These are phyloP conservation scores for Immersiporthe knoxdaviesiana DNA, from an alignment of 2,329 filamentous ascomycete genomes.

Conservation along the genomic window DNA sequence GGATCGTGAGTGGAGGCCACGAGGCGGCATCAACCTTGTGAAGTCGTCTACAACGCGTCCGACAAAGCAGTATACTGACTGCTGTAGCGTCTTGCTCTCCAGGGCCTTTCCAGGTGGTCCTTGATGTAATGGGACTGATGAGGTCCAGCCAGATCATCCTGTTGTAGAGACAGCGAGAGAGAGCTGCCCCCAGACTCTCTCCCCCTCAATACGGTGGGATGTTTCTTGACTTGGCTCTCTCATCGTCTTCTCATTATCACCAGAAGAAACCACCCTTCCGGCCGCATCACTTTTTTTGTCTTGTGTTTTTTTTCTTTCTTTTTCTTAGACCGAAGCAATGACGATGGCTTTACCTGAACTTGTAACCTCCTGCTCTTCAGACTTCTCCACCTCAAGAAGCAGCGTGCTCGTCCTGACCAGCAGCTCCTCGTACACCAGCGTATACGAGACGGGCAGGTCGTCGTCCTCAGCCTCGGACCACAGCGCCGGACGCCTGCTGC, in stretches of 20 bases:
- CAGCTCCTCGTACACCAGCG: constrained; percentile 72
- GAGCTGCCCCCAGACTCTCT: constrained; percentile 29
- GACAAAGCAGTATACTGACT: constrained; percentile 24
- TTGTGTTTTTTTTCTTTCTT: background rate
- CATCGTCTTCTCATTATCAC: background rate
- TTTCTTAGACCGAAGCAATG: constrained; percentile 52
- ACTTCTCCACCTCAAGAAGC: constrained; percentile 67
- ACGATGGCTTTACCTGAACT: constrained; percentile 69
- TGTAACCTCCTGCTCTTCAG: constrained; percentile 61
- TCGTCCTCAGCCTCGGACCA: constrained; percentile 48
- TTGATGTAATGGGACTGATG: constrained; percentile 8
- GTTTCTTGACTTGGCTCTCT: background rate
- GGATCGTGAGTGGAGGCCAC: background rate
- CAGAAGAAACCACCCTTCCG: background rate
- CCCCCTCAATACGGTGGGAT: constrained; percentile 15
- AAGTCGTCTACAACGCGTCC: constrained; percentile 25
- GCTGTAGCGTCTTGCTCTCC: constrained; percentile 12
- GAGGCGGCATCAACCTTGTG: constrained; percentile 30
- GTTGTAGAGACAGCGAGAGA: constrained; percentile 5
- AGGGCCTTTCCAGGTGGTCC: no score
- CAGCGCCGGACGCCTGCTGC: constrained; percentile 39
- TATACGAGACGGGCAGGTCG: constrained; percentile 70
- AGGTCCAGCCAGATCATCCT: constrained; percentile 1
- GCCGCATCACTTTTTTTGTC: constrained; percentile 21
- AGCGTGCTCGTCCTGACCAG: constrained; percentile 66